Evolutionary conservation across 805 yeast genomes (phyloP).

Genomic region (Saccharomycopsis malanga): DNA sequence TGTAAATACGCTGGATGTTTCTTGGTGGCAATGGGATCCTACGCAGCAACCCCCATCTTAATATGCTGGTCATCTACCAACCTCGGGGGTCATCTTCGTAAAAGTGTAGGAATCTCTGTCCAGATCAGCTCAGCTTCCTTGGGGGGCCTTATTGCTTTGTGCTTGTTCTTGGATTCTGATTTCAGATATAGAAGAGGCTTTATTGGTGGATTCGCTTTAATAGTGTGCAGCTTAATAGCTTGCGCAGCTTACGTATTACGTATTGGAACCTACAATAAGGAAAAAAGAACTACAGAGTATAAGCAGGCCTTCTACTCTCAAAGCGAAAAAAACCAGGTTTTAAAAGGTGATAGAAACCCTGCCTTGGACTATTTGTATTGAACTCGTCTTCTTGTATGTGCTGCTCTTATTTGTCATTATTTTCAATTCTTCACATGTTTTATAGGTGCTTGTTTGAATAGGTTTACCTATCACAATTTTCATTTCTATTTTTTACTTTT

Average conservation of each 20-base stretch:
- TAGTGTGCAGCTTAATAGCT: constrained; percentile 33
- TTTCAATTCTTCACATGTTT: neutral
- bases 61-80: constrained; percentile 47
- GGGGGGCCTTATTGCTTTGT: constrained; percentile 39
- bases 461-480: too few species aligned
- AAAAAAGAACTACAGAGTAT: constrained; percentile 26
- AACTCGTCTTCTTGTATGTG: neutral
- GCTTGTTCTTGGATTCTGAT: constrained; percentile 6
- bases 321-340: constrained; percentile 28
- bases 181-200: constrained; percentile 12
- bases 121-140: constrained; percentile 66
- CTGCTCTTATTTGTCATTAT: neutral
- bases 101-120: constrained; percentile 50
- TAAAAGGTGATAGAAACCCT: constrained; percentile 34
- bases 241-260: constrained; percentile 32
- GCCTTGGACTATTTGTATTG: constrained; percentile 31
- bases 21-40: constrained; percentile 43
- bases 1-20: constrained; percentile 53
- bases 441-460: too few species aligned
- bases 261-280: constrained; percentile 27
- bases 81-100: constrained; percentile 46
- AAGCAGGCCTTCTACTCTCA: constrained; percentile 26
- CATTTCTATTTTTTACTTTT: too few species aligned
- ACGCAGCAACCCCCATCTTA: constrained; percentile 58
- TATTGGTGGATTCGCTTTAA: constrained; percentile 33